Percentiles rank a stretch among this genome's conserved stretches.
Conservation (phyloP, 176 grass and related monocot species). For the Aegilops umbellulata region DNA sequence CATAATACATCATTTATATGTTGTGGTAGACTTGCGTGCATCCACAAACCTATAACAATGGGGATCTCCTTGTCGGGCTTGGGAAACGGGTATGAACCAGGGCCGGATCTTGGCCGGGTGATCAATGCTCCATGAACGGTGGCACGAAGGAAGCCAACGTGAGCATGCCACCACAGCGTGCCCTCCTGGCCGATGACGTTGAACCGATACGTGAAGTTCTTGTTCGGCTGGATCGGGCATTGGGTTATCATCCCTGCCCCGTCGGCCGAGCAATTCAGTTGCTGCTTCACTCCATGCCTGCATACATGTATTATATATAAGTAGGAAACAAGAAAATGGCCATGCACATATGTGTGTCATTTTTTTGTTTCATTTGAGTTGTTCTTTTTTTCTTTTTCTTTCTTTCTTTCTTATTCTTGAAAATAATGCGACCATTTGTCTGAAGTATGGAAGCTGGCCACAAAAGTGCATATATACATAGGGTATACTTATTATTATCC, state of each 20-base stretch:
- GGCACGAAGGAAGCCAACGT: background rate
- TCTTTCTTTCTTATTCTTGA: too few relatives aligned
- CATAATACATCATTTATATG: background rate
- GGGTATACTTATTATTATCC: too few relatives aligned
- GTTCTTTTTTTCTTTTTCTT: too few relatives aligned
- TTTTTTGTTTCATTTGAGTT: too few relatives aligned
- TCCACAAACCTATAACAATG: background rate
- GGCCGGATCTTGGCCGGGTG: background rate
- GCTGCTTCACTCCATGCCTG: constrained; percentile 22
- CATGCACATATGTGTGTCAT: too few relatives aligned
- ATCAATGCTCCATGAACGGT: background rate
- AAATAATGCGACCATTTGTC: too few relatives aligned
- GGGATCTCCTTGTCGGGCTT: background rate
- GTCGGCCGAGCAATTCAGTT: constrained; percentile 3
- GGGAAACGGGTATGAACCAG: background rate
- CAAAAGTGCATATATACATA: too few relatives aligned
- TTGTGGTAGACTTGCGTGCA: too few relatives aligned
- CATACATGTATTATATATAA: background rate
- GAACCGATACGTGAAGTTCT: constrained; percentile 13
- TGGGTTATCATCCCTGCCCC: constrained; percentile 9
- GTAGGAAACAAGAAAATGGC: too few relatives aligned
- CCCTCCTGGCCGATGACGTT: background rate
- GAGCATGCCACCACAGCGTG: constrained; percentile 34
- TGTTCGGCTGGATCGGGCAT: background rate
- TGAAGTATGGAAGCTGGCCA: too few relatives aligned